phyloP scores from a whole-genome alignment of 2,329 filamentous ascomycete genomes.

The Penicillium occitanis region DNA sequence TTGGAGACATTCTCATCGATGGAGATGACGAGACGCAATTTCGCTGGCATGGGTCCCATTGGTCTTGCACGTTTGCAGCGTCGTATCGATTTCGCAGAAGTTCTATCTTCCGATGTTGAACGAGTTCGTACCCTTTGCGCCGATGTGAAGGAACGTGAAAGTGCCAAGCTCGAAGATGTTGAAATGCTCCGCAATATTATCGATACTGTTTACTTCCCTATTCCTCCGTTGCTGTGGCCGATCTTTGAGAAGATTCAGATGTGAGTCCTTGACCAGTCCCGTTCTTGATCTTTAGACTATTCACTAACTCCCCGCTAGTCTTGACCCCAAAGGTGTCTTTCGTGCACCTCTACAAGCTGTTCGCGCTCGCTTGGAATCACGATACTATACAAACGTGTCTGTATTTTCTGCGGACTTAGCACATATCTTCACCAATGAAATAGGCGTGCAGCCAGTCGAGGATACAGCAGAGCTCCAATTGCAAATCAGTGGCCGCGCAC shows the following conservation, averaged over 20 bases:
- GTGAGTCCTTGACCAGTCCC: slow-evolving; percentile 58
- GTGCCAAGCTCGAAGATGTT: slow-evolving; percentile 71
- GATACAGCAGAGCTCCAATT: slow-evolving; percentile 50
- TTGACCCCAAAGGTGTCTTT: slow-evolving; percentile 57
- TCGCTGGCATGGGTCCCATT: slow-evolving; percentile 86
- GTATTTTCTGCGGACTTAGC: slow-evolving; percentile 61
- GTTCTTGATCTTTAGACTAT: not conserved
- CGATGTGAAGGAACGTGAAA: slow-evolving; percentile 72
- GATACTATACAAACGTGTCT: slow-evolving; percentile 60
- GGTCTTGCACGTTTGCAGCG: slow-evolving; percentile 75
- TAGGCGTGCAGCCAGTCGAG: slow-evolving; percentile 50
- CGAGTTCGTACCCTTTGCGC: slow-evolving; percentile 70
- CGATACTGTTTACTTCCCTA: slow-evolving; percentile 88
- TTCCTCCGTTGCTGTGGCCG: slow-evolving; percentile 71
- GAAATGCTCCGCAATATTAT: slow-evolving; percentile 76
- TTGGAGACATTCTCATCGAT: slow-evolving; percentile 97
- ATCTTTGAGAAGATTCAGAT: slow-evolving; percentile 75
- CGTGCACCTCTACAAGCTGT: slow-evolving; percentile 54
- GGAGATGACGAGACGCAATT: slow-evolving; percentile 93
- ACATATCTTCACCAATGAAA: slow-evolving; percentile 55
- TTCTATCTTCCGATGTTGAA: slow-evolving; percentile 64
- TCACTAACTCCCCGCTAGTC: slow-evolving; percentile 32
- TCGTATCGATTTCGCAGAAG: slow-evolving; percentile 84
- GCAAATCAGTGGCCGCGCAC: slow-evolving; percentile 50
- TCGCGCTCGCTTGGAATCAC: slow-evolving; percentile 54